A percentile compares a stretch with the other conserved stretches of the same genome.
phyloP scores from a whole-genome alignment of 495 filamentous ascomycete genomes.

The Entonaema liquescens region DNA sequence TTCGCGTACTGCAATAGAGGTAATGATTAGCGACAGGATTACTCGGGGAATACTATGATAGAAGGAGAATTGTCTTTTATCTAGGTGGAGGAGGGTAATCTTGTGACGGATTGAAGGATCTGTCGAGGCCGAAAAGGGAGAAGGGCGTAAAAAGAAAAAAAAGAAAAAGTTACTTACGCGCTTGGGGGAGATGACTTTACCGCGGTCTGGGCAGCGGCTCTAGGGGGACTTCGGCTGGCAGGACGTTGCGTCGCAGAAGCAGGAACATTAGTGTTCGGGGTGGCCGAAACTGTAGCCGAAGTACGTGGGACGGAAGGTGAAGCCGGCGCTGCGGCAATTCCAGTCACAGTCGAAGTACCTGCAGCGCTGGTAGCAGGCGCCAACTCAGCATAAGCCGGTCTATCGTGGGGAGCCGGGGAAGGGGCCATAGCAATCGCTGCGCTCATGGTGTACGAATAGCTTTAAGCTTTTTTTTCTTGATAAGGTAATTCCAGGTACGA shows the following conservation, averaged over 20 bases:
- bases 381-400: slow-evolving; percentile 59
- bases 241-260: slow-evolving; percentile 52
- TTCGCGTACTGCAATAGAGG: slow-evolving; percentile 56
- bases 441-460: slow-evolving; percentile 57
- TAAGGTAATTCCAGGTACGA: slow-evolving; percentile 39
- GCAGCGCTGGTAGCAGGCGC: slow-evolving; percentile 52
- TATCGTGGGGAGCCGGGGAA: slow-evolving; percentile 66
- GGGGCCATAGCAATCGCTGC: slow-evolving; percentile 68
- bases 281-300: slow-evolving; percentile 52
- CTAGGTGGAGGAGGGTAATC: slow-evolving; percentile 26
- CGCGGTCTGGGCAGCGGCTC: slow-evolving; percentile 48
- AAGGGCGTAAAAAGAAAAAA: slow-evolving; percentile 29
- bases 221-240: slow-evolving; percentile 60
- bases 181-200: slow-evolving; percentile 61
- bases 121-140: slow-evolving; percentile 30
- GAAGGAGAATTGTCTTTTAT: slow-evolving; percentile 20
- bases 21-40: slow-evolving; percentile 31
- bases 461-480: slow-evolving; percentile 20
- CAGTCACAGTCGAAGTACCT: slow-evolving; percentile 31
- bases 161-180: slow-evolving; percentile 55
- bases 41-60: slow-evolving; percentile 28
- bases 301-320: slow-evolving; percentile 56
- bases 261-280: slow-evolving; percentile 49
- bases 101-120: slow-evolving; percentile 43
- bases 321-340: slow-evolving; percentile 48